A percentile compares a stretch with the other conserved stretches of the same genome.
Evolutionary conservation across 495 filamentous ascomycete genomes (phyloP).

Genomic region (Neurospora sublineolata): DNA sequence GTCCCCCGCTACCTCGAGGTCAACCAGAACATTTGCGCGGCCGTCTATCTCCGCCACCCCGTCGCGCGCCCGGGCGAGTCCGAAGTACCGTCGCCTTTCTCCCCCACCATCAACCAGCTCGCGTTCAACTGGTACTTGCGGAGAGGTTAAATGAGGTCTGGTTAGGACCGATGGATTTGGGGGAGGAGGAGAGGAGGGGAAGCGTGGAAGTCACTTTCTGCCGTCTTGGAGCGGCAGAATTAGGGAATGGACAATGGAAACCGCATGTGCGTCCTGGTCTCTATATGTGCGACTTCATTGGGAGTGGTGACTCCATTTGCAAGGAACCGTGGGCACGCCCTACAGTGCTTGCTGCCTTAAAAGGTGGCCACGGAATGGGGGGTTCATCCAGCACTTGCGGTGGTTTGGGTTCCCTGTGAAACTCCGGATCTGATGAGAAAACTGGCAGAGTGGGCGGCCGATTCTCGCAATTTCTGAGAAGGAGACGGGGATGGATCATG

Average conservation of each 20-base stretch:
- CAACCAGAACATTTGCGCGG: conserved; percentile 89
- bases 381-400: too few species aligned
- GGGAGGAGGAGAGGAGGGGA: neutral
- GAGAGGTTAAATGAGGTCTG: conserved; percentile 47
- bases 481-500: neutral
- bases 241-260: neutral
- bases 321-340: neutral
- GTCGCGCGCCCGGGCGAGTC: conserved; percentile 79
- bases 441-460: neutral
- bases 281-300: neutral
- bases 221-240: neutral
- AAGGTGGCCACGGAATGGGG: neutral
- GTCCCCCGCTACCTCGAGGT: conserved; percentile 94
- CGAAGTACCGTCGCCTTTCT: conserved; percentile 86
- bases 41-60: conserved; percentile 90
- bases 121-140: conserved; percentile 92
- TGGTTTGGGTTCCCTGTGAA: neutral
- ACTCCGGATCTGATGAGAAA: neutral
- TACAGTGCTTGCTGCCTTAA: neutral
- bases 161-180: neutral
- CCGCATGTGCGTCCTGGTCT: neutral
- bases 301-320: neutral
- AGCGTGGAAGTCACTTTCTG: neutral
- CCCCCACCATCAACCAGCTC: conserved; percentile 47
- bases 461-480: neutral